These are phyloP conservation scores for Leucogyrophana mollusca DNA, from an alignment of 768 basidiomycete genomes.

Conservation along the genomic window DNA sequence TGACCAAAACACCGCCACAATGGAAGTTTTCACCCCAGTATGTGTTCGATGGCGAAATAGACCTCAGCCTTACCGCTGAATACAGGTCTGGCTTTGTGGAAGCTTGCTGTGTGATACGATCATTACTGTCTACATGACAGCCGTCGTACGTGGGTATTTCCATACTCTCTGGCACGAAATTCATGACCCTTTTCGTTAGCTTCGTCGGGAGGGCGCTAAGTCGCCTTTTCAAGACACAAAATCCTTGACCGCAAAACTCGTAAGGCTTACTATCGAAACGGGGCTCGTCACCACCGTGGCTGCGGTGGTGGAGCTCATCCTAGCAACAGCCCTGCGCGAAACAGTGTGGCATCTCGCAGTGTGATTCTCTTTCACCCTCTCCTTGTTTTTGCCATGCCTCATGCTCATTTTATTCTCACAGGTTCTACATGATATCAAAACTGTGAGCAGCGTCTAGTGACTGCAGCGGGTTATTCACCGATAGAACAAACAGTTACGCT, in stretches of 20 bases:
- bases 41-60: too few species aligned
- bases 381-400: too few species aligned
- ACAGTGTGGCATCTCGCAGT: too few species aligned
- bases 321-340: too few species aligned
- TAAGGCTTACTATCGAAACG: neutral
- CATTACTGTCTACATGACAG: slow-evolving; percentile 20
- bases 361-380: too few species aligned
- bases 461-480: neutral
- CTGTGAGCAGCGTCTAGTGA: slow-evolving; percentile 4
- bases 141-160: slow-evolving; percentile 3
- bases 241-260: neutral
- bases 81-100: slow-evolving; percentile 21
- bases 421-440: neutral
- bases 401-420: too few species aligned
- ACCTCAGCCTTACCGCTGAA: neutral
- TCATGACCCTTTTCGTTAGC: neutral
- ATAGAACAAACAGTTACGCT: neutral
- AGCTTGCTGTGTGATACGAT: slow-evolving; percentile 14
- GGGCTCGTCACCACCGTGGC: neutral
- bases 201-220: neutral
- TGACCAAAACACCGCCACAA: slow-evolving; percentile 5
- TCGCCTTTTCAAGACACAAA: neutral
- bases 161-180: too few species aligned
- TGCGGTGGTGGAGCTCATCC: too few species aligned
- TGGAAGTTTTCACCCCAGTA: slow-evolving; percentile 9